A percentile compares a stretch with the other conserved stretches of the same genome.
phyloP scores from a whole-genome alignment of 1,284 basidiomycete species.

The Puccinia brachypodii region DNA sequence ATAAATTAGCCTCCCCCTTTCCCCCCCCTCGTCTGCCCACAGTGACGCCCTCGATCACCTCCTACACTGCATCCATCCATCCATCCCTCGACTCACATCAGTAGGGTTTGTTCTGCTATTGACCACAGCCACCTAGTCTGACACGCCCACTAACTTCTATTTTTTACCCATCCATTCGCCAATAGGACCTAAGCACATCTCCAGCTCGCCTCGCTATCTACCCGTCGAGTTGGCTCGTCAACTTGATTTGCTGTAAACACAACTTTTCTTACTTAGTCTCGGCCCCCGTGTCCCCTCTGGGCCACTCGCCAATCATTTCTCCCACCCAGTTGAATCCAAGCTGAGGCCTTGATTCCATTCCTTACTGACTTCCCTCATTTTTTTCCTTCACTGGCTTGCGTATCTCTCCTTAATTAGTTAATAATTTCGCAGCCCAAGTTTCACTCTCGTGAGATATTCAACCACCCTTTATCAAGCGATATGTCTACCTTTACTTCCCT shows the following conservation, averaged over 20 bases:
- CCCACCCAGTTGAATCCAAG: neutral
- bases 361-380: neutral
- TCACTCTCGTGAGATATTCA: neutral
- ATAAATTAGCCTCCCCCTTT: neutral
- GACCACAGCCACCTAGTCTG: neutral
- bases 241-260: neutral
- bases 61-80: neutral
- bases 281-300: too few relatives aligned
- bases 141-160: neutral
- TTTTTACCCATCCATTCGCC: neutral
- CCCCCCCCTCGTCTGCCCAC: neutral
- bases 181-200: neutral
- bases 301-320: neutral
- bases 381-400: neutral
- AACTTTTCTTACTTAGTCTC: neutral
- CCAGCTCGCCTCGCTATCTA: neutral
- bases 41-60: too few relatives aligned
- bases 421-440: neutral
- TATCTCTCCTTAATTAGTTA: neutral
- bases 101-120: neutral
- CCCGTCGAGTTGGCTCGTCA: neutral
- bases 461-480: neutral
- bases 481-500: slow-evolving; percentile 28
- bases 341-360: neutral
- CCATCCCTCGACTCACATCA: neutral